Percentiles rank a stretch among this genome's conserved stretches.
phyloP scores from a whole-genome alignment of 331 rosid genomes.

The Rhamnella rubrinervis region DNA sequence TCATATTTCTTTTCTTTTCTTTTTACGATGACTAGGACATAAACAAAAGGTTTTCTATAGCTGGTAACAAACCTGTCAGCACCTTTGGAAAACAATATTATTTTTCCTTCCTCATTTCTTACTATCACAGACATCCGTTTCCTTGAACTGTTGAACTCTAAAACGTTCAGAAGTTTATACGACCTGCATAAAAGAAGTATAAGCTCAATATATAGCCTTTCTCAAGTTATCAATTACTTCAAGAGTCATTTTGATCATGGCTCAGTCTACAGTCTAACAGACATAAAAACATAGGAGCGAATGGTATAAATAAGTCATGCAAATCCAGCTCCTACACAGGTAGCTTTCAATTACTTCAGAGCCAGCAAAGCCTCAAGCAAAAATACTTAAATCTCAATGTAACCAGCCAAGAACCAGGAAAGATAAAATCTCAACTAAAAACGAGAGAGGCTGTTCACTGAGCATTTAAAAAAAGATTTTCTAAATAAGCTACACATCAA shows the following conservation, averaged over 20 bases:
- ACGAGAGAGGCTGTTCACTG: not conserved
- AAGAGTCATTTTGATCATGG: no score
- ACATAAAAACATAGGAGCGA: no score
- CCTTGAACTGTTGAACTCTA: slow-evolving; percentile 88
- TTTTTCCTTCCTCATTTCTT: slow-evolving; percentile 63
- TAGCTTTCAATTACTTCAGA: not conserved
- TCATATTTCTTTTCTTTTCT: not conserved
- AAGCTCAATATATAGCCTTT: not conserved
- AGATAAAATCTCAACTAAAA: not conserved
- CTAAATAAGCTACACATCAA: not conserved
- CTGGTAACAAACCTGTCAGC: slow-evolving; percentile 79
- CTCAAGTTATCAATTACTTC: no score
- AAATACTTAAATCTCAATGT: no score
- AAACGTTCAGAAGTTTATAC: slow-evolving; percentile 71
- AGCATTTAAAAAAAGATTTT: slow-evolving; percentile 6
- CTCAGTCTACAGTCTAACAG: no score
- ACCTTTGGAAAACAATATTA: slow-evolving; percentile 77
- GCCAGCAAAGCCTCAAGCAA: no score
- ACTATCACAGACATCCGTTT: slow-evolving; percentile 97
- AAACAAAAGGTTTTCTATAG: slow-evolving; percentile 4
- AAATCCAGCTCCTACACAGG: no score
- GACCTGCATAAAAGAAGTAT: slow-evolving; percentile 41
- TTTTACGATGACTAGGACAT: not conserved
- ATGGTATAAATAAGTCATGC: no score
- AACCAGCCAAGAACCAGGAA: not conserved